These are phyloP conservation scores for Diaporthe citriasiana DNA, from an alignment of 2,329 filamentous ascomycete genomes.

Conservation along the genomic window DNA sequence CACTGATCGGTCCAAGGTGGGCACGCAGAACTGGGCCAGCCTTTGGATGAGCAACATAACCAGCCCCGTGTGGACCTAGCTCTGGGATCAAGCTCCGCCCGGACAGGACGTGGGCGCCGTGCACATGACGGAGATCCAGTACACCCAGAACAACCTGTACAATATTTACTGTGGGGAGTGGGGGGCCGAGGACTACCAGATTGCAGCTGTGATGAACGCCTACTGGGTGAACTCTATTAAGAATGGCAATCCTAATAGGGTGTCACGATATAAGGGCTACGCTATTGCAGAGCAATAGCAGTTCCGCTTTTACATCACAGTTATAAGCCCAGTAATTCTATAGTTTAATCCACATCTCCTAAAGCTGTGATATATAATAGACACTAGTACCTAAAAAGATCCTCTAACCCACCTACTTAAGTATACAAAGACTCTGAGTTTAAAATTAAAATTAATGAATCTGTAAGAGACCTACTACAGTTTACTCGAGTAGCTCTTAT, in stretches of 20 bases:
- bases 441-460: too few species aligned
- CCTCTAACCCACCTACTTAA: too few species aligned
- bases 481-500: too few species aligned
- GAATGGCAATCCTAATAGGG: conserved; percentile 38
- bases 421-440: too few species aligned
- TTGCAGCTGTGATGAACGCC: conserved; percentile 39
- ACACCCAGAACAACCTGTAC: conserved; percentile 55
- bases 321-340: too few species aligned
- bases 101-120: conserved; percentile 53
- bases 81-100: conserved; percentile 50
- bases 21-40: conserved; percentile 46
- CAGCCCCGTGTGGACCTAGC: neutral
- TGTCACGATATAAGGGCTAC: too few species aligned
- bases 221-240: conserved; percentile 41
- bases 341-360: too few species aligned
- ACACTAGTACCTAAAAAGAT: too few species aligned
- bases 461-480: too few species aligned
- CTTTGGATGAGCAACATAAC: conserved; percentile 43
- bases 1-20: conserved; percentile 48
- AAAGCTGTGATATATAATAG: too few species aligned
- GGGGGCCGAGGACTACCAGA: conserved; percentile 35
- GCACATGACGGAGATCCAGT: conserved; percentile 56
- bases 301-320: too few species aligned
- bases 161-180: conserved; percentile 16
- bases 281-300: too few species aligned